A percentile compares a stretch with the other conserved stretches of the same genome.
phyloP scores from a whole-genome alignment of 495 filamentous ascomycete species.

The Trichocladium antarcticum region DNA sequence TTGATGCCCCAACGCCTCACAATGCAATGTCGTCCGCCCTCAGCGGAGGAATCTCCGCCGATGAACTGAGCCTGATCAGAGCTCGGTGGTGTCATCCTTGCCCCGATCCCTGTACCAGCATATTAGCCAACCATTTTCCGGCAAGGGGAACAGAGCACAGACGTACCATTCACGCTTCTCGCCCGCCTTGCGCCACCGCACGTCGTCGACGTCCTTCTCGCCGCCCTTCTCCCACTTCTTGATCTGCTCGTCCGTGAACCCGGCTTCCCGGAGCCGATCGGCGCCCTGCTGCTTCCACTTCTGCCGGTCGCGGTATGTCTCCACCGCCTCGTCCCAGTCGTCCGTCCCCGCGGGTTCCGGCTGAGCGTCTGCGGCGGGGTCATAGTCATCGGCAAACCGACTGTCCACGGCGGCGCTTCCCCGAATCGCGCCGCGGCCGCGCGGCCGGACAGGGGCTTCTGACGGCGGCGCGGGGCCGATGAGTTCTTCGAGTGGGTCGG shows the following conservation, averaged over 20 bases:
- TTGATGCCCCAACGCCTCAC: neutral
- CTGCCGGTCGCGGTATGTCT: conserved; percentile 69
- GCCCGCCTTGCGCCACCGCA: conserved; percentile 68
- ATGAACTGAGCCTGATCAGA: neutral
- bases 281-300: conserved; percentile 72
- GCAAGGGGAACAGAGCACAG: neutral
- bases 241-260: conserved; percentile 68
- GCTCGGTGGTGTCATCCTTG: conserved; percentile 2
- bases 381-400: conserved; percentile 67
- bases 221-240: conserved; percentile 65
- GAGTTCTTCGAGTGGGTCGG: conserved; percentile 67
- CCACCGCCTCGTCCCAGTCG: conserved; percentile 76
- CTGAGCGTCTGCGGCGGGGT: conserved; percentile 62
- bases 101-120: conserved; percentile 5
- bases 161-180: conserved; percentile 80
- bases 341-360: conserved; percentile 39
- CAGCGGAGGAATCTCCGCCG: neutral
- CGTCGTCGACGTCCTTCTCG: conserved; percentile 53
- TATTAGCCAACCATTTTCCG: neutral
- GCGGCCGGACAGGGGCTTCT: conserved; percentile 42
- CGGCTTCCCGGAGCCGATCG: conserved; percentile 63
- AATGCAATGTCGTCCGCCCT: neutral
- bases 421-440: conserved; percentile 62
- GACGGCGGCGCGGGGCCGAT: conserved; percentile 67
- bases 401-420: conserved; percentile 61